Conservation (phyloP, 148 eudicot species). For the Rhododendron henanense region DNA sequence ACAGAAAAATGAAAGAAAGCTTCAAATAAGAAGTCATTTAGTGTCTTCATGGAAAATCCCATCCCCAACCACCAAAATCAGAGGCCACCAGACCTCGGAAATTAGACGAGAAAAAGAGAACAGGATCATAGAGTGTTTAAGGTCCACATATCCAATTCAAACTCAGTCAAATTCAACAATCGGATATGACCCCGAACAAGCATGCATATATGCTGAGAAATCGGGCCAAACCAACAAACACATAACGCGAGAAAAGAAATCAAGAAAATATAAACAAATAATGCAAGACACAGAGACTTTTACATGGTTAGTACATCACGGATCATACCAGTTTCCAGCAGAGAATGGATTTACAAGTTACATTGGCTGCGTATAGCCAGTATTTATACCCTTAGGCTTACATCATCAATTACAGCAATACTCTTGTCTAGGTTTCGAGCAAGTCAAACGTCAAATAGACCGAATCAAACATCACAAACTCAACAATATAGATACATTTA, state of each 20-base stretch:
- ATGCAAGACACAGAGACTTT: background rate
- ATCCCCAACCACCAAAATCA: conserved; percentile 5
- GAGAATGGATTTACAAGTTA: no score
- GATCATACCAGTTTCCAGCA: background rate
- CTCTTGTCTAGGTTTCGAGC: background rate
- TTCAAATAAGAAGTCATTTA: background rate
- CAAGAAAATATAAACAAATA: background rate
- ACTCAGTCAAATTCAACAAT: background rate
- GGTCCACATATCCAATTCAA: background rate
- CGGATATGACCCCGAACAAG: background rate
- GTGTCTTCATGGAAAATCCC: background rate
- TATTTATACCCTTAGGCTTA: background rate
- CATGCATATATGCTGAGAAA: background rate
- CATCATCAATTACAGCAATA: background rate
- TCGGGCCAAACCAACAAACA: background rate
- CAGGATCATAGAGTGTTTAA: background rate
- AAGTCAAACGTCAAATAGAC: background rate
- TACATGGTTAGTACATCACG: background rate
- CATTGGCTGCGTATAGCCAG: background rate
- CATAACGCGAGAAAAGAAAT: no score
- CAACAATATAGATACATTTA: background rate
- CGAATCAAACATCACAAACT: no score
- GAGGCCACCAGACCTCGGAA: conserved; percentile 1
- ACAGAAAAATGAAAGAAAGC: background rate
- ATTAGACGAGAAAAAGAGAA: background rate